Conservation (phyloP, 2,329 filamentous ascomycete genomes). For the Scytalidium lignicola region DNA sequence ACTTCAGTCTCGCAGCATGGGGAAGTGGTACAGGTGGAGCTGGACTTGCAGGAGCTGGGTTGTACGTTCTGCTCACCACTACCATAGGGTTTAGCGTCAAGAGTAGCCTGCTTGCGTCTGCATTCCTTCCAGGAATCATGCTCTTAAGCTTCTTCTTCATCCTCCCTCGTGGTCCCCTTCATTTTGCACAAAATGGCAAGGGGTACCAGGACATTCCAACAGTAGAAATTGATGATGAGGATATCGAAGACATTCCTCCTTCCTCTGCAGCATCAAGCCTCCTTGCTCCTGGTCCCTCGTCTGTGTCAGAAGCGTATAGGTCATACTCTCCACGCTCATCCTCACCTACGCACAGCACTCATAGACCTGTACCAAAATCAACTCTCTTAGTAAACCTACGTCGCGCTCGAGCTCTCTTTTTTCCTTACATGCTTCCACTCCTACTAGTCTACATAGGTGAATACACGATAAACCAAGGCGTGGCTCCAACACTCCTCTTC, state of each 20-base stretch:
- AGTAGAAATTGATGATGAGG: constrained; percentile 34
- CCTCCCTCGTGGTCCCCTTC: constrained; percentile 64
- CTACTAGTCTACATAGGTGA: constrained; percentile 92
- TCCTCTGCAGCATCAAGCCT: constrained; percentile 43
- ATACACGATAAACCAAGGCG: constrained; percentile 96
- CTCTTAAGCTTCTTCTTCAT: constrained; percentile 79
- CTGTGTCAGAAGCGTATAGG: constrained; percentile 36
- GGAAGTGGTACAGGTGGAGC: constrained; percentile 88
- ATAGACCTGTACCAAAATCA: constrained; percentile 2
- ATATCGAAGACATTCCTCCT: constrained; percentile 32
- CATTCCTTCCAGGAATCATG: constrained; percentile 77
- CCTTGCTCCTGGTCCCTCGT: constrained; percentile 38
- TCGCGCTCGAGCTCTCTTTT: constrained; percentile 65
- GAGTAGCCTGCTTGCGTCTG: constrained; percentile 69
- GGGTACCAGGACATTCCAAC: constrained; percentile 49
- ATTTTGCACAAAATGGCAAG: constrained; percentile 36
- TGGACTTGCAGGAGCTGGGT: constrained; percentile 77
- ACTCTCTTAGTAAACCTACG: constrained; percentile 48
- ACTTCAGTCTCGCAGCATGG: constrained; percentile 83
- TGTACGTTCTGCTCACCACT: constrained; percentile 83
- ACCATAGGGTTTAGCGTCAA: constrained; percentile 70
- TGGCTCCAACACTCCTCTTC: constrained; percentile 84
- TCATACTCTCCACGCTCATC: constrained; percentile 16
- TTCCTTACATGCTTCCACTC: constrained; percentile 83
- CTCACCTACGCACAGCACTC: constrained; percentile 4